A percentile compares a stretch with the other conserved stretches of the same genome.
These are phyloP conservation scores for Gonium pectorale DNA, from an alignment of 139 green algal species.

Conservation along the genomic window DNA sequence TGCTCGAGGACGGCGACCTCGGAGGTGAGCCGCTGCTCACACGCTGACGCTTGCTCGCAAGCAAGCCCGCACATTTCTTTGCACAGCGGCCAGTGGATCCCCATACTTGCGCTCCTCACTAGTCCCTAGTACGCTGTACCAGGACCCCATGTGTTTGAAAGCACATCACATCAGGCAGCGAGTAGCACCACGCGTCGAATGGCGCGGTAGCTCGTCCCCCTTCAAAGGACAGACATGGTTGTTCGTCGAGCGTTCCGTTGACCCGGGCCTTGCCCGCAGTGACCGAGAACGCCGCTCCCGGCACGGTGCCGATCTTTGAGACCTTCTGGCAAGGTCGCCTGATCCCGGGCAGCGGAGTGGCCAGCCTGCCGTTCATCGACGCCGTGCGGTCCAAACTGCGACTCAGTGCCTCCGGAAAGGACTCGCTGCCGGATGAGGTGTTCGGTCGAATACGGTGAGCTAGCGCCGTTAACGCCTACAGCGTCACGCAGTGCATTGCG, in stretches of 20 bases:
- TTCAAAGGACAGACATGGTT: too few species aligned
- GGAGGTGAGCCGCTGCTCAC: not conserved
- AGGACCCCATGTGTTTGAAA: too few species aligned
- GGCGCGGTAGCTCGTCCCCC: too few species aligned
- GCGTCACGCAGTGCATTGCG: too few species aligned
- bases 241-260: too few species aligned
- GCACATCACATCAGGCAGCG: too few species aligned
- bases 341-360: constrained; percentile 80
- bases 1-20: not conserved
- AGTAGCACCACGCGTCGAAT: too few species aligned
- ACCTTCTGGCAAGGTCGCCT: constrained; percentile 86
- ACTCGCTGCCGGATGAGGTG: constrained; percentile 79
- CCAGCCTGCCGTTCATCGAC: constrained; percentile 81
- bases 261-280: too few species aligned
- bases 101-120: too few species aligned
- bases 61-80: not conserved
- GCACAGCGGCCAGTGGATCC: too few species aligned
- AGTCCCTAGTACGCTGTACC: too few species aligned
- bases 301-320: constrained; percentile 66
- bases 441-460: constrained; percentile 72
- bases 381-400: constrained; percentile 61
- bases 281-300: not conserved
- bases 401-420: constrained; percentile 56
- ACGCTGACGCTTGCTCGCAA: not conserved
- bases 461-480: too few species aligned